These are phyloP conservation scores for Tubosaeta brunneosetosa DNA, from an alignment of 768 basidiomycete genomes.

Conservation along the genomic window DNA sequence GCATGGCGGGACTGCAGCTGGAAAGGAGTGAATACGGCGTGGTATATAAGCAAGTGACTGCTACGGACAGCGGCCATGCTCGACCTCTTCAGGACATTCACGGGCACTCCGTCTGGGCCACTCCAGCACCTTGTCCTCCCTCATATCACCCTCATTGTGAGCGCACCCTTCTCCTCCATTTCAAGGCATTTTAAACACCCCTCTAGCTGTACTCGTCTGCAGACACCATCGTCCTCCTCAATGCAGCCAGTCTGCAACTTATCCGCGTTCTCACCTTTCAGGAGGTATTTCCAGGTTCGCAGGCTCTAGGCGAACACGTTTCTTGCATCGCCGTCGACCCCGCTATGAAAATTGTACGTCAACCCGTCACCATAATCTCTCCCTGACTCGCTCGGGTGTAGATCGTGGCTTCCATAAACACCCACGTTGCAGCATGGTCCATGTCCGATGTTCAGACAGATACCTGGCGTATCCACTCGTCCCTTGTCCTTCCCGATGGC, in stretches of 20 bases:
- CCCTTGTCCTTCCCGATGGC: constrained; percentile 57
- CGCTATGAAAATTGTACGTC: constrained; percentile 75
- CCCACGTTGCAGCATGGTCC: constrained; percentile 74
- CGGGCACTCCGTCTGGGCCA: constrained; percentile 49
- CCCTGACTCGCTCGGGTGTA: constrained; percentile 28
- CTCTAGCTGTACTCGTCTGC: constrained; percentile 67
- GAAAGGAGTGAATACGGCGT: not conserved
- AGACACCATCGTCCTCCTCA: constrained; percentile 63
- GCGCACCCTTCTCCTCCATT: constrained; percentile 21
- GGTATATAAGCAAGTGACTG: constrained; percentile 9
- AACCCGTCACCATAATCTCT: not conserved
- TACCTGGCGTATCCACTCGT: constrained; percentile 79
- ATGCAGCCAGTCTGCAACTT: constrained; percentile 63
- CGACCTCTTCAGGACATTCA: constrained; percentile 41
- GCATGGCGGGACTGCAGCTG: constrained; percentile 21
- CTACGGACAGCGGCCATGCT: constrained; percentile 35
- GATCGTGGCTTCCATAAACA: constrained; percentile 70
- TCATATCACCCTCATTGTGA: constrained; percentile 54
- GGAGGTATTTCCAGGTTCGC: constrained; percentile 71
- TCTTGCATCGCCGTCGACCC: constrained; percentile 67
- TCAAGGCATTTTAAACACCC: not conserved
- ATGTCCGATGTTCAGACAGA: constrained; percentile 60
- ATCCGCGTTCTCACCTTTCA: constrained; percentile 71
- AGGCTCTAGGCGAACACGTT: constrained; percentile 41
- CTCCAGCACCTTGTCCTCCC: constrained; percentile 57